These are phyloP conservation scores for Aspergillus sp. DNA, from an alignment of 2,329 filamentous ascomycete species.

Conservation along the genomic window DNA sequence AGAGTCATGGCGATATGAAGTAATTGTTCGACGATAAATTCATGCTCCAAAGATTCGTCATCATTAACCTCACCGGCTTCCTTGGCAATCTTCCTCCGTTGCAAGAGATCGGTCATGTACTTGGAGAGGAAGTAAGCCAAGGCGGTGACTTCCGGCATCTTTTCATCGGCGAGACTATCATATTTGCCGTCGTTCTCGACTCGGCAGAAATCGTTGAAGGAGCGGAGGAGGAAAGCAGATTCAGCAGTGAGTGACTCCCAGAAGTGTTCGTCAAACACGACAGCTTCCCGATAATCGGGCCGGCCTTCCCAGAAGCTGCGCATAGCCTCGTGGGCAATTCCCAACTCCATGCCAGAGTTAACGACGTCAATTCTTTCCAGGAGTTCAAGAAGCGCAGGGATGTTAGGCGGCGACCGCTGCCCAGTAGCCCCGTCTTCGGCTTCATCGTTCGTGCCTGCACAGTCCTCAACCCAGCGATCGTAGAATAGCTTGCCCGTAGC, in stretches of 20 bases:
- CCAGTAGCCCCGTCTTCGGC: slow-evolving; percentile 51
- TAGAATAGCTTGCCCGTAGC: slow-evolving; percentile 86
- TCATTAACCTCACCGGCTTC: slow-evolving; percentile 64
- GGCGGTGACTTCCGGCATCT: slow-evolving; percentile 90
- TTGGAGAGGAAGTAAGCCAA: slow-evolving; percentile 83
- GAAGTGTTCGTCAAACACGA: slow-evolving; percentile 46
- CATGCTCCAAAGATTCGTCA: slow-evolving; percentile 82
- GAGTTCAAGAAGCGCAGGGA: slow-evolving; percentile 84
- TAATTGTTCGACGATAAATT: slow-evolving; percentile 94
- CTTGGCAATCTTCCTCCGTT: slow-evolving; percentile 36
- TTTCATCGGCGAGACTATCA: slow-evolving; percentile 78
- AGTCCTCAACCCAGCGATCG: slow-evolving; percentile 97
- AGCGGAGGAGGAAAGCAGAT: slow-evolving; percentile 84
- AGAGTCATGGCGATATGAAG: slow-evolving; percentile 88
- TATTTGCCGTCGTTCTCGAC: slow-evolving; percentile 71
- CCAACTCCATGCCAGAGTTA: slow-evolving; percentile 84
- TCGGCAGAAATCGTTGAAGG: slow-evolving; percentile 91
- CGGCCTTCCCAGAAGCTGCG: slow-evolving; percentile 93
- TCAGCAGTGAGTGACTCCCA: slow-evolving; percentile 63
- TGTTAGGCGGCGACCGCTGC: slow-evolving; percentile 61
- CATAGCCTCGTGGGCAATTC: slow-evolving; percentile 92
- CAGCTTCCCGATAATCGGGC: slow-evolving; percentile 53
- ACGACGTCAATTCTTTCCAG: slow-evolving; percentile 92
- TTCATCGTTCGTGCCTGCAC: slow-evolving; percentile 66
- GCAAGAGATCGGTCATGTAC: slow-evolving; percentile 61